Percentiles rank a stretch among this genome's conserved stretches.
Conservation (phyloP, 2,329 filamentous ascomycete species). For the Alternaria rosae region DNA sequence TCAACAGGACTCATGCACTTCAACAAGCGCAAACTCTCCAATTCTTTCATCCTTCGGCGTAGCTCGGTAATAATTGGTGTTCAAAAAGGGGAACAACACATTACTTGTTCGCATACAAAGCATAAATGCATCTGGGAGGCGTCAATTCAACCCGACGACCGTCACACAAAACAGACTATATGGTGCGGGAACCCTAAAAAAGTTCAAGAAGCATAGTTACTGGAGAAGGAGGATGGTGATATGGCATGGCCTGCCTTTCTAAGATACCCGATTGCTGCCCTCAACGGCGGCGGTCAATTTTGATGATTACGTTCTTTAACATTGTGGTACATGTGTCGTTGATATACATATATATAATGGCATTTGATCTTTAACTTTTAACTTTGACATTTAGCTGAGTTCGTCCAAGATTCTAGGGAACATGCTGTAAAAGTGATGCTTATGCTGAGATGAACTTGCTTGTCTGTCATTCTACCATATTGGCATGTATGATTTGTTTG, state of each 20-base stretch:
- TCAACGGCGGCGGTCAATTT: conserved; percentile 38
- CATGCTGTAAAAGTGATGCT: background rate
- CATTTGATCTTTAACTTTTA: background rate
- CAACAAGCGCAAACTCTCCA: conserved; percentile 25
- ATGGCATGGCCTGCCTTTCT: conserved; percentile 13
- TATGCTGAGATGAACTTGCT: background rate
- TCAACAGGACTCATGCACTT: conserved; percentile 33
- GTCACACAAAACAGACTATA: conserved; percentile 30
- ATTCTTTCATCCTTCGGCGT: conserved; percentile 1
- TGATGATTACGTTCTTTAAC: conserved; percentile 7
- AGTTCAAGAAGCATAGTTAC: conserved; percentile 8
- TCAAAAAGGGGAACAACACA: background rate
- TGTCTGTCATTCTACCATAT: background rate
- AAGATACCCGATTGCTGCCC: conserved; percentile 40
- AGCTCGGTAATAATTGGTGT: background rate
- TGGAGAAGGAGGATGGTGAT: background rate
- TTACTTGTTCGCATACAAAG: conserved; percentile 1
- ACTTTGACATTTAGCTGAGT: background rate
- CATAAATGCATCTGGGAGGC: conserved; percentile 41
- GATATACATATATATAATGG: background rate
- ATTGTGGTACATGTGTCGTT: background rate
- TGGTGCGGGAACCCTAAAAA: conserved; percentile 11
- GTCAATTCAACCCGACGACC: conserved; percentile 53
- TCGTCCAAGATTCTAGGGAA: background rate
- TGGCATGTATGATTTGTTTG: background rate